Percentiles rank a stretch among this genome's conserved stretches.
Evolutionary conservation across 2,329 filamentous ascomycete species (phyloP).

Genomic region (Didymella pinodella): DNA sequence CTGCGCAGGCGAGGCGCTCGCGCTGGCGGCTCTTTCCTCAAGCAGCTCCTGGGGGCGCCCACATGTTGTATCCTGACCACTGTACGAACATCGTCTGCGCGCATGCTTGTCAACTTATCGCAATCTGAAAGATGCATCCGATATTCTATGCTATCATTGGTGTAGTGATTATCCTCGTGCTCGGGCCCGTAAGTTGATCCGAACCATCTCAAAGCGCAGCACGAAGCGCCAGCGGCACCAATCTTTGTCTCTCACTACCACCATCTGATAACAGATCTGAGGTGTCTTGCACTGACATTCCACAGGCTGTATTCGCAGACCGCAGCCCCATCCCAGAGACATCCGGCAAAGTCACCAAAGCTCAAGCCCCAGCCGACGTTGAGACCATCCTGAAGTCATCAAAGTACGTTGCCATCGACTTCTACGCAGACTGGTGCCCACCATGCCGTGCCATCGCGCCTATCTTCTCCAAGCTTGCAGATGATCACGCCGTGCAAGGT

Average conservation of each 20-base stretch:
- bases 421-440: slow-evolving; percentile 57
- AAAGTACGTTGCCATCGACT: slow-evolving; percentile 18
- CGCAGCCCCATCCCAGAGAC: slow-evolving; percentile 17
- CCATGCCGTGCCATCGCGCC: slow-evolving; percentile 63
- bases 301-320: slow-evolving; percentile 18
- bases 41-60: neutral
- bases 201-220: neutral
- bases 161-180: slow-evolving; percentile 15
- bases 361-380: neutral
- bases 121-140: slow-evolving; percentile 4
- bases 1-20: neutral
- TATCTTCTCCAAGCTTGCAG: slow-evolving; percentile 59
- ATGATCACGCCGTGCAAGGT: slow-evolving; percentile 53
- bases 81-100: neutral
- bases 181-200: slow-evolving; percentile 13
- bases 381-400: neutral
- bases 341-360: slow-evolving; percentile 9
- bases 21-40: neutral
- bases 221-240: neutral
- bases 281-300: neutral
- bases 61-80: neutral
- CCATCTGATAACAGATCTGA: no score
- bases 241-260: neutral
- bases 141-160: slow-evolving; percentile 17
- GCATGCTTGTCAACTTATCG: no score